Evolutionary conservation across 176 grass and related monocot species (phyloP), one percentile per base, ranked within the genome.

Genomic region (Oryza brachyantha): DNA sequence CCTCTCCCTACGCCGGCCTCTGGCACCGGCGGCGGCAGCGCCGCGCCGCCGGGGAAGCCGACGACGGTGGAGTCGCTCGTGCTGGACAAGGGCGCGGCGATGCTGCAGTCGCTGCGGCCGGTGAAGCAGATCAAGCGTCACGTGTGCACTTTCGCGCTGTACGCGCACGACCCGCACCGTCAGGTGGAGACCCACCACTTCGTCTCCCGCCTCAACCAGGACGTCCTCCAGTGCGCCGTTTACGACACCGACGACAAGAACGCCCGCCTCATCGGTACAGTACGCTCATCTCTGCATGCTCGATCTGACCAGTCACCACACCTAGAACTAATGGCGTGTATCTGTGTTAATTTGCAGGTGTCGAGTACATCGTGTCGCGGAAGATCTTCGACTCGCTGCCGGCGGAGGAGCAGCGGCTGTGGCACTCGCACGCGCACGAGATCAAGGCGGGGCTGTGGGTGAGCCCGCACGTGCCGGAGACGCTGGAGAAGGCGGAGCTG

Each of bases 401-500:
- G 8, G 42, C 70, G 39, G 88, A 91, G 38, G 91, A 97, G 74
- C 89, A 94, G 79, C 87, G 70, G 90, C 87, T 94, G 45, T 97
- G 94, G 94, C 91, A 97, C 58, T 97, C 94, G 22, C 94, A 97
- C 64, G 91, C 85, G 17, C 86, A 92, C 60, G 94, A 94, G 85
- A 79, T 94, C 77, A 97, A 80, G 78, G 10, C 85, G 3, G 94
- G 94, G 63, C 74, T 97, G 55, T 91, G 91, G 81, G 64, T 68
- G 36, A 79, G 59, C 66, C 94, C 89, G 10, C 35, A 64, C 31
- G 79, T 91, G 61, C 86, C 91, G 25, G 72, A 26, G 28, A 58
- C 66, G 84, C 72, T 93, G 70, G 73, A 86, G 57, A 89, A 80
- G 76, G 17, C 84, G 79, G 88, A 91, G 88, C 81, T 93, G 32